Percentiles rank a stretch among this genome's conserved stretches.
Evolutionary conservation across 306 rosid genomes (phyloP).

Genomic region (Ormosia semicastrata): DNA sequence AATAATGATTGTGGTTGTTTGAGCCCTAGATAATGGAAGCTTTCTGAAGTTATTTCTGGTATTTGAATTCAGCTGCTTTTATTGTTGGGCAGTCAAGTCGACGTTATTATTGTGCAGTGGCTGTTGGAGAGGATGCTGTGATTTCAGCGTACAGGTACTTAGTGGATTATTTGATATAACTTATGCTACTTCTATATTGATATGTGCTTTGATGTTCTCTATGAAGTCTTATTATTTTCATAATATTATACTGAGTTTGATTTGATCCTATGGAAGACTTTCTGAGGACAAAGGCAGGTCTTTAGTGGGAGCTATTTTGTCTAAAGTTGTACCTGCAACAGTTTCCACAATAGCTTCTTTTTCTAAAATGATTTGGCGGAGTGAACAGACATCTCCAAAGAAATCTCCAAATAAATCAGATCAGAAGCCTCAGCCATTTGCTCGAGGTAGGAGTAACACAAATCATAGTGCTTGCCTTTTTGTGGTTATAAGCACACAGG

Average conservation of each 20-base stretch:
- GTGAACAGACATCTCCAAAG: constrained; percentile 59
- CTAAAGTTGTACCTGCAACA: constrained; percentile 91
- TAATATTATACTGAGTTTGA: constrained; percentile 21
- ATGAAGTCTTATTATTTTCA: background rate
- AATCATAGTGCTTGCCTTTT: background rate
- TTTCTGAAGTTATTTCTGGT: constrained; percentile 84
- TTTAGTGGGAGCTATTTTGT: constrained; percentile 84
- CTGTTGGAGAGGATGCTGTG: constrained; percentile 92
- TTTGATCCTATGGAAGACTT: constrained; percentile 51
- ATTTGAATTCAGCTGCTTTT: constrained; percentile 99
- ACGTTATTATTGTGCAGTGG: constrained; percentile 89
- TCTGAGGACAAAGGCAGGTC: constrained; percentile 91
- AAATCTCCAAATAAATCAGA: constrained; percentile 64
- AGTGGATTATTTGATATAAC: constrained; percentile 11
- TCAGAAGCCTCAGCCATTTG: constrained; percentile 73
- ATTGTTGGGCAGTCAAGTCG: constrained; percentile 98
- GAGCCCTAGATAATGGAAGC: constrained; percentile 48
- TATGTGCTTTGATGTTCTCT: background rate
- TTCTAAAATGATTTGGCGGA: constrained; percentile 88
- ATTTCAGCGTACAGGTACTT: constrained; percentile 94
- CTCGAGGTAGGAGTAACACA: constrained; percentile 65
- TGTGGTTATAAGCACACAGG: background rate
- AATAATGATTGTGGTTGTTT: constrained; percentile 18
- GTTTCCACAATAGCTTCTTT: constrained; percentile 87
- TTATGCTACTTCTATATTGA: background rate